Conservation (phyloP, 306 rosid genomes). For the Glycine latifolia region DNA sequence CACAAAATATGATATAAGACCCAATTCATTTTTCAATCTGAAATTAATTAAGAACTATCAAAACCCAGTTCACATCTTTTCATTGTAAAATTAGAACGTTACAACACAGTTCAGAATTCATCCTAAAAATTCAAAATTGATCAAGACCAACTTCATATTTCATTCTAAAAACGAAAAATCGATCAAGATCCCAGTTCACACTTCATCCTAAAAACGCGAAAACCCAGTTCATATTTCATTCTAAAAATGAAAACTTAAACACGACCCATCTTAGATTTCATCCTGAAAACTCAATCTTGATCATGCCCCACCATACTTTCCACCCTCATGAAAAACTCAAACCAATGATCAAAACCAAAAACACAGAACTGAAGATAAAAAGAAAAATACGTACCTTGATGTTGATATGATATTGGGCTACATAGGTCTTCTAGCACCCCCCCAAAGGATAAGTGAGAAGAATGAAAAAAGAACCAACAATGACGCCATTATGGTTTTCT, state of each 20-base stretch:
- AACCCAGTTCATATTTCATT: background rate
- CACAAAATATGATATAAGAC: background rate
- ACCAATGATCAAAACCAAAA: background rate
- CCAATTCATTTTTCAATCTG: background rate
- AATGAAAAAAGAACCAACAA: constrained; percentile 65
- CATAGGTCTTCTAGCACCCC: constrained; percentile 91
- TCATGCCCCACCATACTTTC: background rate
- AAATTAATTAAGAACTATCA: background rate
- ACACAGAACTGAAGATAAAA: background rate
- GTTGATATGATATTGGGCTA: constrained; percentile 74
- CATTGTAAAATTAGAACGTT: background rate
- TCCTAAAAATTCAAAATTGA: background rate
- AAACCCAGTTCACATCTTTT: background rate
- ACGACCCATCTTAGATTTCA: background rate
- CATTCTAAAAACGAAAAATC: background rate
- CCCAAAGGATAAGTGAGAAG: constrained; percentile 86
- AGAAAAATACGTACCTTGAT: constrained; percentile 58
- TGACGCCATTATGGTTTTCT: too few species aligned
- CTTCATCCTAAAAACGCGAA: background rate
- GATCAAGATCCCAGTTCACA: background rate
- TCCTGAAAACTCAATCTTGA: background rate
- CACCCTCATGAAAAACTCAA: background rate
- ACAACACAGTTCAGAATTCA: background rate
- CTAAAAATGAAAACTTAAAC: background rate
- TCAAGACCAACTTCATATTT: background rate